phyloP scores from a whole-genome alignment of 352 stramenopile species.

The Pythium sukuiense region DNA sequence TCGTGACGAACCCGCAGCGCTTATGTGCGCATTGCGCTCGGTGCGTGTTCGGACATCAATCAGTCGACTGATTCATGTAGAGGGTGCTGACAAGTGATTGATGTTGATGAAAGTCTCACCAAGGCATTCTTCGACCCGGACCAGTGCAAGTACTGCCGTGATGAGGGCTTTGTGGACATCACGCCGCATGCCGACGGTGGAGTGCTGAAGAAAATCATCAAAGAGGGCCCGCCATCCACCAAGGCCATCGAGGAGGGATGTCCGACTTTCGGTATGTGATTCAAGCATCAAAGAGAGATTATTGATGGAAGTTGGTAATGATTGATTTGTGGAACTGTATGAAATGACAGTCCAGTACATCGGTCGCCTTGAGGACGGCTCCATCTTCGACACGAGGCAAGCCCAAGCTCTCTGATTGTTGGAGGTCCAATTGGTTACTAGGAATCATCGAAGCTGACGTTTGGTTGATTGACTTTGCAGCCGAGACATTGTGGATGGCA shows the following conservation, averaged over 20 bases:
- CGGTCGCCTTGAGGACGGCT: constrained; percentile 73
- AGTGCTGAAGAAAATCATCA: constrained; percentile 82
- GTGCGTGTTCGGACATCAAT: constrained; percentile 25
- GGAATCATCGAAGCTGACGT: neutral
- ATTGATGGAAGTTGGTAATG: neutral
- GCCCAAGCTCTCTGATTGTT: constrained; percentile 5
- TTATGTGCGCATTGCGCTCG: constrained; percentile 75
- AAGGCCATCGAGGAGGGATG: constrained; percentile 79
- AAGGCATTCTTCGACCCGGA: constrained; percentile 81
- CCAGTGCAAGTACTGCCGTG: constrained; percentile 56
- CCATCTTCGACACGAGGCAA: constrained; percentile 87
- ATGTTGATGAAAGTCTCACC: constrained; percentile 35
- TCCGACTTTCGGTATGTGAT: constrained; percentile 61
- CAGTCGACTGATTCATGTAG: neutral
- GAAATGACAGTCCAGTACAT: constrained; percentile 76
- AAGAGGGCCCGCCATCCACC: constrained; percentile 42
- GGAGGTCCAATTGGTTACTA: too few species aligned
- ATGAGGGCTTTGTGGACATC: constrained; percentile 84
- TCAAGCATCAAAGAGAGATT: neutral
- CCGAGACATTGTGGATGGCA: constrained; percentile 77
- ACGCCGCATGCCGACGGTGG: constrained; percentile 67
- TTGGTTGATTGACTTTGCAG: constrained; percentile 27
- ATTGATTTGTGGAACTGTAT: neutral
- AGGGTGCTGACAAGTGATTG: neutral
- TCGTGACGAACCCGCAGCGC: constrained; percentile 72